phyloP scores from a whole-genome alignment of 306 rosid species.

The Glycine soja region DNA sequence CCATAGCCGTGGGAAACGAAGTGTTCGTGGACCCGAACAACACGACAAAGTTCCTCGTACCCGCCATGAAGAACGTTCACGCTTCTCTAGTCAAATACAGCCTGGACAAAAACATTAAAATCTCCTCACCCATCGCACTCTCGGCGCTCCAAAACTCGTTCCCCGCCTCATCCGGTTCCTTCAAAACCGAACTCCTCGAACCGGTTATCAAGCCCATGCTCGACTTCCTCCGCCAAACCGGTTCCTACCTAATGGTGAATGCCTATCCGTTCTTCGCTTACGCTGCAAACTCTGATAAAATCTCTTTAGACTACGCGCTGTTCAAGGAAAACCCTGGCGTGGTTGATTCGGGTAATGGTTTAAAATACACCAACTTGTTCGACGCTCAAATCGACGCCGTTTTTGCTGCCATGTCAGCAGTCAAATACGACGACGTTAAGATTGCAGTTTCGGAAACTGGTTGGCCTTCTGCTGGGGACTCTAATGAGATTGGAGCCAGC shows the following conservation, averaged over 20 bases:
- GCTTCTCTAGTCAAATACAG: slow-evolving; percentile 53
- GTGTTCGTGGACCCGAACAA: slow-evolving; percentile 78
- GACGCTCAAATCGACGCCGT: slow-evolving; percentile 93
- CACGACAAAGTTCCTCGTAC: slow-evolving; percentile 68
- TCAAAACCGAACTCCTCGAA: slow-evolving; percentile 64
- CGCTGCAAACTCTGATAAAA: slow-evolving; percentile 52
- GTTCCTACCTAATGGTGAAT: slow-evolving; percentile 76
- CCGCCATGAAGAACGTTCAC: slow-evolving; percentile 78
- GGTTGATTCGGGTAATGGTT: slow-evolving; percentile 77
- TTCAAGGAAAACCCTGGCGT: slow-evolving; percentile 67
- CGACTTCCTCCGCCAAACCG: slow-evolving; percentile 59
- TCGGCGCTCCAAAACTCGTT: slow-evolving; percentile 64
- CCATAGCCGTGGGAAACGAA: slow-evolving; percentile 89
- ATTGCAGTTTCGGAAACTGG: slow-evolving; percentile 74
- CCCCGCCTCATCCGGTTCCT: slow-evolving; percentile 84
- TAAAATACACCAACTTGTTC: slow-evolving; percentile 58
- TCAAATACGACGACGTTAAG: slow-evolving; percentile 65
- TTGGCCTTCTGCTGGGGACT: slow-evolving; percentile 86
- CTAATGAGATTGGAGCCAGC: slow-evolving; percentile 67
- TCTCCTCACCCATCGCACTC: slow-evolving; percentile 82
- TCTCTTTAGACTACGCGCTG: slow-evolving; percentile 69
- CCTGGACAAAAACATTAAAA: slow-evolving; percentile 56
- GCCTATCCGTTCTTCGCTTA: slow-evolving; percentile 88
- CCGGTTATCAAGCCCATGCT: slow-evolving; percentile 82
- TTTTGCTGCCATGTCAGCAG: slow-evolving; percentile 73